phyloP scores from a whole-genome alignment of 1,284 basidiomycete genomes.

The Pholiota adiposa region DNA sequence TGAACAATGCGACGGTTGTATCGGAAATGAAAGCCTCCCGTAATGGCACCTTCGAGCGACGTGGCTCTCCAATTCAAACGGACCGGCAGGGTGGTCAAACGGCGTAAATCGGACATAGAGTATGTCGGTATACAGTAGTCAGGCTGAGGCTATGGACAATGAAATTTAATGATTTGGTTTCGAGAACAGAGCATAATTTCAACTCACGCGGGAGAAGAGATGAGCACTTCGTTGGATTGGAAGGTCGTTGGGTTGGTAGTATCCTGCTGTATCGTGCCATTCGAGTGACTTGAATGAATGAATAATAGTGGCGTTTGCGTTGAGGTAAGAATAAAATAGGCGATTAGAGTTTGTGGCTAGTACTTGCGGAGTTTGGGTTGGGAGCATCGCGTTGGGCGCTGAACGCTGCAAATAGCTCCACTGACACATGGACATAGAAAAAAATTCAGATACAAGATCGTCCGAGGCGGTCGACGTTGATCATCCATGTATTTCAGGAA shows the following conservation, averaged over 20 bases:
- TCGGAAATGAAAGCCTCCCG: not conserved
- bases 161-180: not conserved
- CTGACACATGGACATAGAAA: not conserved
- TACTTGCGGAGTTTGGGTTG: not conserved
- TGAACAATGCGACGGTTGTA: not conserved
- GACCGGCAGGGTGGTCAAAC: no score
- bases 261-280: no score
- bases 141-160: no score
- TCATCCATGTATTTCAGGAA: no score
- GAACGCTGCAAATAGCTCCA: not conserved
- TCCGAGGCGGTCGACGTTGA: no score
- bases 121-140: no score
- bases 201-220: not conserved
- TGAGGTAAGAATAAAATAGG: not conserved
- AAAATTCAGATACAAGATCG: not conserved
- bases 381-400: not conserved
- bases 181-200: not conserved
- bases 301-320: not conserved
- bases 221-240: not conserved
- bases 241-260: not conserved
- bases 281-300: not conserved
- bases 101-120: not conserved
- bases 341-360: not conserved
- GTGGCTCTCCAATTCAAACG: not conserved
- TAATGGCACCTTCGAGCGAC: not conserved